Evolutionary conservation across 2,329 filamentous ascomycete genomes (phyloP).

Genomic region (Trichophaea hybrida): DNA sequence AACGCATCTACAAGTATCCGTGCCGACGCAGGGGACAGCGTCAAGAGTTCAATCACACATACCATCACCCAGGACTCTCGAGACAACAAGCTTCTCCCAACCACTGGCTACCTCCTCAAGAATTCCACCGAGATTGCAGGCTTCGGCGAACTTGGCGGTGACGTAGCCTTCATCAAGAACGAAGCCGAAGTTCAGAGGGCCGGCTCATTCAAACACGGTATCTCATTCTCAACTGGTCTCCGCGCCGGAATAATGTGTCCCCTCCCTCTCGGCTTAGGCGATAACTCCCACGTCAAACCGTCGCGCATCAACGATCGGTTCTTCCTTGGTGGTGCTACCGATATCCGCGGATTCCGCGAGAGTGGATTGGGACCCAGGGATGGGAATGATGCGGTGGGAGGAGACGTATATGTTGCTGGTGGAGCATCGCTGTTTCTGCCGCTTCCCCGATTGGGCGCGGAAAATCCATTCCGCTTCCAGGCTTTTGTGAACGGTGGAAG

Average conservation of each 20-base stretch:
- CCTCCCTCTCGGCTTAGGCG: slow-evolving; percentile 46
- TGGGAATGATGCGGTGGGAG: slow-evolving; percentile 70
- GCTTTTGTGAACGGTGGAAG: slow-evolving; percentile 83
- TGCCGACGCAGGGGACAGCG: slow-evolving; percentile 72
- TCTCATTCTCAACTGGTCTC: slow-evolving; percentile 70
- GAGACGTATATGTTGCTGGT: slow-evolving; percentile 81
- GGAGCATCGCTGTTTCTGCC: slow-evolving; percentile 76
- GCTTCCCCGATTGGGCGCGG: slow-evolving; percentile 63
- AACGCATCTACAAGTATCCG: slow-evolving; percentile 70
- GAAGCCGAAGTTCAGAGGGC: slow-evolving; percentile 48
- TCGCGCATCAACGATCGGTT: slow-evolving; percentile 90
- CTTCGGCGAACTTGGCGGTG: slow-evolving; percentile 65
- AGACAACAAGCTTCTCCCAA: slow-evolving; percentile 73
- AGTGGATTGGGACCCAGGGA: slow-evolving; percentile 82
- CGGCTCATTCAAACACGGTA: slow-evolving; percentile 37
- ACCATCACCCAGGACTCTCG: slow-evolving; percentile 66
- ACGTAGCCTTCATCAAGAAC: slow-evolving; percentile 88
- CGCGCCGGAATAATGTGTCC: slow-evolving; percentile 74
- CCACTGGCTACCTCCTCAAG: slow-evolving; percentile 65
- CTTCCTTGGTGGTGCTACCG: slow-evolving; percentile 82
- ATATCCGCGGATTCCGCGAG: slow-evolving; percentile 84
- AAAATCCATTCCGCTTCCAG: slow-evolving; percentile 75
- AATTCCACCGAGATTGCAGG: slow-evolving; percentile 73
- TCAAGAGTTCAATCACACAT: slow-evolving; percentile 78
- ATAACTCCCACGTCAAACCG: slow-evolving; percentile 39